phyloP scores from a whole-genome alignment of 805 yeast species.

The Kodamaea kakaduensis region DNA sequence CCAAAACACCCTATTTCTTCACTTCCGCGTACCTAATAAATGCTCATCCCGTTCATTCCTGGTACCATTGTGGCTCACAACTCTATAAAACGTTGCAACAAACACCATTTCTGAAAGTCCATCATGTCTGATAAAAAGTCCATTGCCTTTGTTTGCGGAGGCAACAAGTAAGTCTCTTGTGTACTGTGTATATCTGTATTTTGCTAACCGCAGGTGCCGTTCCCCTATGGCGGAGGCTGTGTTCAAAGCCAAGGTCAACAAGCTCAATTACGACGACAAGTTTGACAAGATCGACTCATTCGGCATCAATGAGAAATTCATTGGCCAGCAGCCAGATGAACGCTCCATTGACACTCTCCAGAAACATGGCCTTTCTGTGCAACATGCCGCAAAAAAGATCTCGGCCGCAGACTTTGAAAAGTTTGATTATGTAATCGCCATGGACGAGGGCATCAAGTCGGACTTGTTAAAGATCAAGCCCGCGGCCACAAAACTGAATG shows the following conservation, averaged over 20 bases:
- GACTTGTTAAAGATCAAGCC: slow-evolving; percentile 55
- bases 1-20: no score
- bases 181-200: no score
- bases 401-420: slow-evolving; percentile 44
- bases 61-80: no score
- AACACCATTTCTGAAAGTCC: no score
- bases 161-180: not conserved
- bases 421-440: slow-evolving; percentile 67
- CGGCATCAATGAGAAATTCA: slow-evolving; percentile 84
- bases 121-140: no score
- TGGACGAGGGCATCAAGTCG: slow-evolving; percentile 60
- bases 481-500: slow-evolving; percentile 41
- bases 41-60: no score
- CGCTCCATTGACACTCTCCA: slow-evolving; percentile 68
- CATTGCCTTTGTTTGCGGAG: no score
- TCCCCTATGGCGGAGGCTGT: slow-evolving; percentile 99
- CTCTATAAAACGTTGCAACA: no score
- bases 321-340: slow-evolving; percentile 80
- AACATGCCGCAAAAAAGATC: slow-evolving; percentile 73
- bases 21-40: no score
- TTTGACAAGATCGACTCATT: slow-evolving; percentile 74
- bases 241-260: slow-evolving; percentile 59
- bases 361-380: slow-evolving; percentile 67
- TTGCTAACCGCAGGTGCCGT: slow-evolving; percentile 58
- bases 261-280: slow-evolving; percentile 39